Base-by-base conservation (phyloP, 768 basidiomycete genomes). In the Pulveroboletus sp. region DNA sequence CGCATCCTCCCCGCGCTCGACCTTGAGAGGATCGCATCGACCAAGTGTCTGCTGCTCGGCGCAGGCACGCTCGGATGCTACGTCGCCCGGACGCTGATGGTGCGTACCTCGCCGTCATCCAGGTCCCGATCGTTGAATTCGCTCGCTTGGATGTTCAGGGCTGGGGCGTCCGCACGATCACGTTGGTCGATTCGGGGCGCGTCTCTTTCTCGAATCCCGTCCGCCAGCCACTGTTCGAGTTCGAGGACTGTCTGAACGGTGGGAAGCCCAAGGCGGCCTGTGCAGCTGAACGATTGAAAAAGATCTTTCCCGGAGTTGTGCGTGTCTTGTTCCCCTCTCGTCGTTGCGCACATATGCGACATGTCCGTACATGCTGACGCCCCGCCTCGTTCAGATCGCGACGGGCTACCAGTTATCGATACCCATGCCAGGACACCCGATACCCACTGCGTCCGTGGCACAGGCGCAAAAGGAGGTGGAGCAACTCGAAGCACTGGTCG, bases 171-270 rank as follows among this genome's bases (percentile, higher is more conserved):
- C 81, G 92, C 23, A 93, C 79, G 10, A 96, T 98, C 62, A 93
- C 93, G 0, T 80, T 99, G 37, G 83, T 96, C 41, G 95, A 99
- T 69, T 94, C 89, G 14, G 83, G 85, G 0, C 82, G 78, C 36
- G 94, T 98, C 11, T 94, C 93, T 1, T 98, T 94, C 69, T 97
- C 93, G 19, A 98, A 99, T 67, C 96, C 96, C 3, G 96, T 97
- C 41, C 80, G 96, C 30, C 96, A 99, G 65, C 96, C 96, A 3
- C 73, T 99, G 7, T 99, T 98, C 61, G 89, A 93, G 57, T 98
- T 97, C 57, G 85, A 86, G 48, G 96, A 99, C 63, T 96, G 93
- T 55, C 69, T 97, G 26, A 72, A 89, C 34, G 95, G 96, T 0
- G 96, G 95, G 1, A 93, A 89, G 65, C 88, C 89, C 19, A 99